Evolutionary conservation across 2,329 filamentous ascomycete species (phyloP).

Genomic region (Ceratocystiopsis brevicomis): DNA sequence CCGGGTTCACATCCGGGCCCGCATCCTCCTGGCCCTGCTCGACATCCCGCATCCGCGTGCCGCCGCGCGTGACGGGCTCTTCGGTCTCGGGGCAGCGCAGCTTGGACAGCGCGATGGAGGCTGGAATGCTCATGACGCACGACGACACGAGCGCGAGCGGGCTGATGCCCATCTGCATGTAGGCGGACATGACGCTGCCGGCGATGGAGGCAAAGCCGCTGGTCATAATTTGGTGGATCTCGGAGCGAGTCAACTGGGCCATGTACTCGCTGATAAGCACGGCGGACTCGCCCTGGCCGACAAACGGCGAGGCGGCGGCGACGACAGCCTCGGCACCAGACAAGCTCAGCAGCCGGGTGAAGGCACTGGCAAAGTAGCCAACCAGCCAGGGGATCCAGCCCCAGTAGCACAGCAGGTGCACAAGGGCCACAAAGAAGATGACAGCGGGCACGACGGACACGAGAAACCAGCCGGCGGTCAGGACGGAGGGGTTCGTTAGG

Average conservation of each 20-base stretch:
- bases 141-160: constrained; percentile 72
- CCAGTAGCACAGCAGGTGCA: constrained; percentile 68
- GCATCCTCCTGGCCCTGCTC: background rate
- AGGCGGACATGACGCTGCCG: constrained; percentile 69
- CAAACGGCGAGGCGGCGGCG: constrained; percentile 80
- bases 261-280: constrained; percentile 85
- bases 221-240: constrained; percentile 83
- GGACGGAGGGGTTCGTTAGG: constrained; percentile 32
- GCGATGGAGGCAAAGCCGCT: constrained; percentile 87
- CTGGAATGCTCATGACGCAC: constrained; percentile 90
- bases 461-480: constrained; percentile 46
- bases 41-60: constrained; percentile 30
- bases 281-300: constrained; percentile 82
- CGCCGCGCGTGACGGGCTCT: constrained; percentile 65
- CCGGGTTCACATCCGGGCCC: background rate
- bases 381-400: constrained; percentile 80
- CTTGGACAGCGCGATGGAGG: constrained; percentile 76
- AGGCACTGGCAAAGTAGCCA: constrained; percentile 69
- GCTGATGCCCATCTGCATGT: constrained; percentile 69
- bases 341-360: constrained; percentile 77
- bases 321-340: constrained; percentile 89
- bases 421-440: constrained; percentile 90
- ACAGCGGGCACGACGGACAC: constrained; percentile 70
- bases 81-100: constrained; percentile 78
- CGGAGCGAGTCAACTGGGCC: constrained; percentile 64